phyloP scores from a whole-genome alignment of 345 rosid species.

The Rhizophora mangle region DNA sequence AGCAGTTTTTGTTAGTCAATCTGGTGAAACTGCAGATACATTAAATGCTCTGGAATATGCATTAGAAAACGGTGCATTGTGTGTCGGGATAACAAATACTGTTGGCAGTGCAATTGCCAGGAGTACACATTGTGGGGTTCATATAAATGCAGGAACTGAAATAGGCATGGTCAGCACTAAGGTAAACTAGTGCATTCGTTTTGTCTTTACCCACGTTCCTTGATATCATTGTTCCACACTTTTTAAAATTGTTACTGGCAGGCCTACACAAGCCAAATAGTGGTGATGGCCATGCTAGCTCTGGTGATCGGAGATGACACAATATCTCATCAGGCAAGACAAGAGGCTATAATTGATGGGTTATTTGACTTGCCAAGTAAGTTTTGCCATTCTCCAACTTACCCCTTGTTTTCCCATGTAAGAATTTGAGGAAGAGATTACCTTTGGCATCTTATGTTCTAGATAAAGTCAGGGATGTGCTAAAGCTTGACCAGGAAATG shows the following conservation, averaged over 20 bases:
- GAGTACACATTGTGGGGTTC: constrained; percentile 84
- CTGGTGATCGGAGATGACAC: constrained; percentile 85
- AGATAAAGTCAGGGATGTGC: constrained; percentile 83
- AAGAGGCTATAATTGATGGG: constrained; percentile 88
- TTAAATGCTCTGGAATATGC: constrained; percentile 80
- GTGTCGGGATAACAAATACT: constrained; percentile 91
- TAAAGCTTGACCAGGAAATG: constrained; percentile 82
- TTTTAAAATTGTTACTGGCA: constrained; percentile 20
- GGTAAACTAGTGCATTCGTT: constrained; percentile 37
- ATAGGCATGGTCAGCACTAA: constrained; percentile 98
- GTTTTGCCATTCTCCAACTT: constrained; percentile 12
- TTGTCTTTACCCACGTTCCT: not conserved
- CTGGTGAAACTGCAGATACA: constrained; percentile 99
- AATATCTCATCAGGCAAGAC: constrained; percentile 65
- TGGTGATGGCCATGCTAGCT: constrained; percentile 95
- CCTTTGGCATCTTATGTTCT: constrained; percentile 9
- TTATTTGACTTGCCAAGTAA: constrained; percentile 82
- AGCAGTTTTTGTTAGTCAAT: constrained; percentile 93
- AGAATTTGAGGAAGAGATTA: not conserved
- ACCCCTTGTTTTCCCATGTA: too few species aligned
- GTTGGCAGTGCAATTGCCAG: constrained; percentile 95
- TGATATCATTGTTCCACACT: constrained; percentile 11
- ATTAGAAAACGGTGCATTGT: constrained; percentile 76
- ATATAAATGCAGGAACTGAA: constrained; percentile 93
- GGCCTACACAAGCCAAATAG: constrained; percentile 99